Percentiles rank a stretch among this genome's conserved stretches.
phyloP scores from a whole-genome alignment of 768 basidiomycete species.

The Pilatotrama ljubarskyi region DNA sequence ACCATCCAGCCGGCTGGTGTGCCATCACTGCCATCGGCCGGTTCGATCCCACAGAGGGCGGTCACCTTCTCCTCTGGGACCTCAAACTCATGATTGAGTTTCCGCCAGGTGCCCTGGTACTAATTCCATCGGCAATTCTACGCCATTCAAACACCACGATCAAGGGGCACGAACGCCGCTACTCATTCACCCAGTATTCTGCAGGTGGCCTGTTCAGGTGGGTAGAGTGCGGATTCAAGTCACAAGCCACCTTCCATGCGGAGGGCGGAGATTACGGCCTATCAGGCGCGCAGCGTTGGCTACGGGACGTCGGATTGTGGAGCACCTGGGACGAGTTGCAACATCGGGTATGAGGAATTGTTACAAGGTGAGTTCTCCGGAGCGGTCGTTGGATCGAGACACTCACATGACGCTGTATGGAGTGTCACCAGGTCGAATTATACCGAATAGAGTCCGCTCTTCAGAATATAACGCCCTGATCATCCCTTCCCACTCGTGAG shows the following conservation, averaged over 20 bases:
- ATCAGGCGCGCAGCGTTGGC: no score
- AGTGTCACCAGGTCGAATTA: no score
- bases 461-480: no score
- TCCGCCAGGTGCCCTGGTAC: constrained; percentile 26
- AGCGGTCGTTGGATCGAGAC: no score
- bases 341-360: no score
- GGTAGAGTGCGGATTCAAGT: constrained; percentile 26
- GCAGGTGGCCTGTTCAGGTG: constrained; percentile 32
- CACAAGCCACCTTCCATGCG: not conserved
- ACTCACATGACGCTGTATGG: no score
- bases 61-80: constrained; percentile 36
- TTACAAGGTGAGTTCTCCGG: no score
- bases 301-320: no score
- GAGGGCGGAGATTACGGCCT: no score
- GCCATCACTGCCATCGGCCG: constrained; percentile 32
- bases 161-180: constrained; percentile 18
- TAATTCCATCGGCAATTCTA: constrained; percentile 24
- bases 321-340: no score
- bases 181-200: constrained; percentile 32
- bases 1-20: constrained; percentile 37
- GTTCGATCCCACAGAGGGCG: constrained; percentile 32
- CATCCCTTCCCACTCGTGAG: no score
- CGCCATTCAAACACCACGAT: constrained; percentile 17
- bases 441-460: no score
- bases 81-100: constrained; percentile 30